A percentile compares a stretch with the other conserved stretches of the same genome.
These are phyloP conservation scores for Zalaria sp. DNA, from an alignment of 2,329 filamentous ascomycete genomes.

Conservation along the genomic window DNA sequence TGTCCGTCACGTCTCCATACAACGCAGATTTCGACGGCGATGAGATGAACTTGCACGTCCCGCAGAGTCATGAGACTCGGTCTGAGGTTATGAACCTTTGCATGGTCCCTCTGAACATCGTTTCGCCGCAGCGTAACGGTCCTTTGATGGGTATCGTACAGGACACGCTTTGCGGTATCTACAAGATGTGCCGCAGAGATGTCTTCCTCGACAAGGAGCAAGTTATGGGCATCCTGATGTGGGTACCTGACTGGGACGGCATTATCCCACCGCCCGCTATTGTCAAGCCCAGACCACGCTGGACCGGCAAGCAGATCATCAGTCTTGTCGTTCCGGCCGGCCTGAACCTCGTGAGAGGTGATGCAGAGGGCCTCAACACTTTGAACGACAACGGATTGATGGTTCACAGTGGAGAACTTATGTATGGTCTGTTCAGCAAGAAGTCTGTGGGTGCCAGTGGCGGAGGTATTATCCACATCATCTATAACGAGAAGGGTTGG, in stretches of 20 bases:
- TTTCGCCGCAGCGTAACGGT: slow-evolving; percentile 91
- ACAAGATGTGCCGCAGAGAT: slow-evolving; percentile 91
- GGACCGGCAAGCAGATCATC: slow-evolving; percentile 96
- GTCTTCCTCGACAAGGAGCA: slow-evolving; percentile 79
- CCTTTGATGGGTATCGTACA: slow-evolving; percentile 99
- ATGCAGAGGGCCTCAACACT: slow-evolving; percentile 40
- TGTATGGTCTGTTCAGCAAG: slow-evolving; percentile 86
- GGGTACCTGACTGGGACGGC: slow-evolving; percentile 96
- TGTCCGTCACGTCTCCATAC: slow-evolving; percentile 96
- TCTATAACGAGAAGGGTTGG: slow-evolving; percentile 87
- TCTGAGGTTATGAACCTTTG: slow-evolving; percentile 90
- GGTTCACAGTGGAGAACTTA: slow-evolving; percentile 73
- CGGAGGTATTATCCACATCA: slow-evolving; percentile 86
- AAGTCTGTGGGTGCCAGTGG: slow-evolving; percentile 83
- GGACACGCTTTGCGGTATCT: slow-evolving; percentile 88
- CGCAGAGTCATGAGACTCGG: slow-evolving; percentile 90
- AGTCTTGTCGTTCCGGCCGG: slow-evolving; percentile 83
- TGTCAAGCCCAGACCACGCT: slow-evolving; percentile 76
- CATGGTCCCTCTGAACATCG: slow-evolving; percentile 96
- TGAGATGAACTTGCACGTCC: slow-evolving; percentile 99
- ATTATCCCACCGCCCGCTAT: slow-evolving; percentile 90
- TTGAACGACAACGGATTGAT: slow-evolving; percentile 64
- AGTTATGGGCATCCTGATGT: slow-evolving; percentile 94
- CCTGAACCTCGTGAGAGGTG: slow-evolving; percentile 58
- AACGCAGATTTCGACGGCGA: slow-evolving; percentile 99